Conservation (phyloP, 1,139 yeast species). For the Taphrina confusa region DNA sequence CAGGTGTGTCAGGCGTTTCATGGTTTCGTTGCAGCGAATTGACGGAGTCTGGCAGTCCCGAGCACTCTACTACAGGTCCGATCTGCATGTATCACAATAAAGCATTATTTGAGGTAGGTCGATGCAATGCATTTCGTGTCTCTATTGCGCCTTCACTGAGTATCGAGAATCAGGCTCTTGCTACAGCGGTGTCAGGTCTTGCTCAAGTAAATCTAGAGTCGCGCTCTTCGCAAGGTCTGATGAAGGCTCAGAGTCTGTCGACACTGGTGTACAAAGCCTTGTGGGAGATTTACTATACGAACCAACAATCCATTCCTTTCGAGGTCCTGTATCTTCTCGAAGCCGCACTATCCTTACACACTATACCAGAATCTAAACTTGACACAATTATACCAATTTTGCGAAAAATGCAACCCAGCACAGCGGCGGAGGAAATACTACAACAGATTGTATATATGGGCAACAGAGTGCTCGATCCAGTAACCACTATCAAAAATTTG, state of each 20-base stretch:
- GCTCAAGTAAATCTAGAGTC: neutral
- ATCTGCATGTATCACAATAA: neutral
- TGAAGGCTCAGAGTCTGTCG: neutral
- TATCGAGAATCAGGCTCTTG: neutral
- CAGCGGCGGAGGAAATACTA: constrained; percentile 4
- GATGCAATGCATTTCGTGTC: constrained; percentile 6
- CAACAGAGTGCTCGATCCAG: neutral
- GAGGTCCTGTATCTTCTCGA: neutral
- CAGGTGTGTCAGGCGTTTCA: neutral
- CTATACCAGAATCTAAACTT: neutral
- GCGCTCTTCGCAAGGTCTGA: neutral
- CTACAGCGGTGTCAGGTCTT: too few relatives aligned
- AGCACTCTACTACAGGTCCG: neutral
- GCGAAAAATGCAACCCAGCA: neutral
- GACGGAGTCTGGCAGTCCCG: neutral
- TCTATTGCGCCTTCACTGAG: neutral
- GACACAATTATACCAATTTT: neutral
- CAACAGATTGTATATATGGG: constrained; percentile 4
- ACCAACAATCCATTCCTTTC: neutral
- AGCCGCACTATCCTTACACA: neutral
- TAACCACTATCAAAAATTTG: neutral
- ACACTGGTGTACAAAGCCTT: neutral
- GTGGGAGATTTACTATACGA: neutral
- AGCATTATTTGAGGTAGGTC: constrained; percentile 7
- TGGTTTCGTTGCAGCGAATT: constrained; percentile 1